phyloP scores from a whole-genome alignment of 1,284 basidiomycete genomes.

The Ganoderma leucocontextum region DNA sequence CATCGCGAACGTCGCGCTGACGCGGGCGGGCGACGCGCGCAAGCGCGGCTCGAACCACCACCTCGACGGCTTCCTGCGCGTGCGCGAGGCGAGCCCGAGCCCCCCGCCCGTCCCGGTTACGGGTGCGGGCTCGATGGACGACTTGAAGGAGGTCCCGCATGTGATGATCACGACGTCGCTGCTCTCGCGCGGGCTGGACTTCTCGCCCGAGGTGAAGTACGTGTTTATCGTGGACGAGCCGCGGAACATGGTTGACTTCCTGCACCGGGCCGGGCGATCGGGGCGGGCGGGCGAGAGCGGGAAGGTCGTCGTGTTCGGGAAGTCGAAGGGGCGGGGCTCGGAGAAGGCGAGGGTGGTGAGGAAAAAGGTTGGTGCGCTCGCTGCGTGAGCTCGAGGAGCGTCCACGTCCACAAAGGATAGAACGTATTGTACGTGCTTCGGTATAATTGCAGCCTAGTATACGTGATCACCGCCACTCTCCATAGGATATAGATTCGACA shows the following conservation, averaged over 20 bases:
- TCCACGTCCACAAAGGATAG: neutral
- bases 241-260: conserved; percentile 87
- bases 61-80: conserved; percentile 74
- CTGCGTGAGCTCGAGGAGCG: conserved; percentile 18
- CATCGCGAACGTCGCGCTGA: conserved; percentile 72
- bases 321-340: conserved; percentile 56
- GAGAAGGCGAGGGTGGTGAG: conserved; percentile 57
- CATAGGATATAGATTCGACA: neutral
- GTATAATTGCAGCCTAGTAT: neutral
- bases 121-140: conserved; percentile 16
- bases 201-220: conserved; percentile 76
- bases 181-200: conserved; percentile 91
- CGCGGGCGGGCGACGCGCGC: conserved; percentile 62
- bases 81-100: conserved; percentile 10
- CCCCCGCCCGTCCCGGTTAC: too few species aligned
- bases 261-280: conserved; percentile 88
- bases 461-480: neutral
- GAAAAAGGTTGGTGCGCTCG: conserved; percentile 49
- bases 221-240: conserved; percentile 89
- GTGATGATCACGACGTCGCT: conserved; percentile 90
- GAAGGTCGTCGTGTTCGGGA: conserved; percentile 77
- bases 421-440: neutral
- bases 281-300: conserved; percentile 75
- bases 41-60: conserved; percentile 75
- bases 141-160: conserved; percentile 52